A percentile compares a stretch with the other conserved stretches of the same genome.
Conservation (phyloP, 2,329 filamentous ascomycete species). For the Claviceps citrina region DNA sequence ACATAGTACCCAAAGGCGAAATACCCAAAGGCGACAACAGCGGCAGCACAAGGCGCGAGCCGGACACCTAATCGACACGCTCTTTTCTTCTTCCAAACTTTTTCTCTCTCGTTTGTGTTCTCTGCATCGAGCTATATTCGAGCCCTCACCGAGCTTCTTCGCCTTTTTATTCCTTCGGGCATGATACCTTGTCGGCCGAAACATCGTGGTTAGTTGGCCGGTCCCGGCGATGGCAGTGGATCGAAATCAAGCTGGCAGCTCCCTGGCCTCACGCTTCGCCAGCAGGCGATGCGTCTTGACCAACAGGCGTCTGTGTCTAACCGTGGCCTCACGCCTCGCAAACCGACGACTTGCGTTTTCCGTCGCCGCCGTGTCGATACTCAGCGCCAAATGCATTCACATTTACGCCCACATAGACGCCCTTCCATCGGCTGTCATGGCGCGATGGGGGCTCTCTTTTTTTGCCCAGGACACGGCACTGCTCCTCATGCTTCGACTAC, state of each 20-base stretch:
- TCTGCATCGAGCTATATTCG: no score
- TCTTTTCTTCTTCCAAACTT: no score
- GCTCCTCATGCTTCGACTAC: slow-evolving; percentile 15
- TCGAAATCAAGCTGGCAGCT: not conserved
- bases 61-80: no score
- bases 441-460: slow-evolving; percentile 19
- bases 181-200: not conserved
- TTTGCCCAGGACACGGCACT: slow-evolving; percentile 18
- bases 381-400: slow-evolving; percentile 16
- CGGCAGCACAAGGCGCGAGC: no score
- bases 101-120: no score
- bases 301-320: slow-evolving; percentile 6
- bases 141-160: no score
- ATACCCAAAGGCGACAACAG: no score
- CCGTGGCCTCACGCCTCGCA: slow-evolving; percentile 10
- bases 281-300: slow-evolving; percentile 2
- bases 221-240: slow-evolving; percentile 2
- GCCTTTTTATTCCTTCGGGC: not conserved
- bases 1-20: no score
- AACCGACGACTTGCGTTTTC: slow-evolving; percentile 18
- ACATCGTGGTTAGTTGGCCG: not conserved
- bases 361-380: slow-evolving; percentile 13
- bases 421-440: slow-evolving; percentile 12
- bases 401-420: slow-evolving; percentile 16
- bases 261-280: slow-evolving; percentile 1